Percentiles rank a stretch among this genome's conserved stretches.
phyloP scores from a whole-genome alignment of 352 stramenopile species.

The Pilasporangium apinafurcum region DNA sequence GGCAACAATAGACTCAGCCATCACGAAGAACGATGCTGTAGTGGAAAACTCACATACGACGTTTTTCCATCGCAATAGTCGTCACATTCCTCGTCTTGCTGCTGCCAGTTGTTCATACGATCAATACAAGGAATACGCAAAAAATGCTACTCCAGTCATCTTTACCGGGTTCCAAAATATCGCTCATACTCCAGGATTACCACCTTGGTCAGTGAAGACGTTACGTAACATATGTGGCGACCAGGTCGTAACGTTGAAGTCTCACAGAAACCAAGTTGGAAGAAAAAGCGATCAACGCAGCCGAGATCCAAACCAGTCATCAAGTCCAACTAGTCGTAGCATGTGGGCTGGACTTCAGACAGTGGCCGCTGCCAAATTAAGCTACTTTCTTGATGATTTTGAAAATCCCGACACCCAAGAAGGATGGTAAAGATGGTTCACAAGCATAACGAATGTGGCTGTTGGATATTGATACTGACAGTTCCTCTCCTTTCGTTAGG shows the following conservation, averaged over 20 bases:
- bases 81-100: slow-evolving; percentile 7
- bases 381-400: no score
- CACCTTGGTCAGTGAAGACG: slow-evolving; percentile 11
- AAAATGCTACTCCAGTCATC: slow-evolving; percentile 19
- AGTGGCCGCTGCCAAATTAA: no score
- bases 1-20: no score
- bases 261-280: neutral
- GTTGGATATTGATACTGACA: slow-evolving; percentile 4
- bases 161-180: slow-evolving; percentile 13
- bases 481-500: slow-evolving; percentile 8
- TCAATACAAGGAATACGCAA: slow-evolving; percentile 13
- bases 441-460: slow-evolving; percentile 11
- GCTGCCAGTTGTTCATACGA: slow-evolving; percentile 9
- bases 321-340: no score
- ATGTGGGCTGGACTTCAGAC: no score
- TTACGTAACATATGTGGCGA: slow-evolving; percentile 11
- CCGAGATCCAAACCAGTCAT: no score
- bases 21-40: no score
- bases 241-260: slow-evolving; percentile 10
- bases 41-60: no score
- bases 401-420: no score
- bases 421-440: no score
- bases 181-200: slow-evolving; percentile 11
- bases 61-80: no score
- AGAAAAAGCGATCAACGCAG: neutral